Conservation (phyloP, 225 moss, liverwort and hornwort genomes). For the Physcomitrellopsis africana region DNA sequence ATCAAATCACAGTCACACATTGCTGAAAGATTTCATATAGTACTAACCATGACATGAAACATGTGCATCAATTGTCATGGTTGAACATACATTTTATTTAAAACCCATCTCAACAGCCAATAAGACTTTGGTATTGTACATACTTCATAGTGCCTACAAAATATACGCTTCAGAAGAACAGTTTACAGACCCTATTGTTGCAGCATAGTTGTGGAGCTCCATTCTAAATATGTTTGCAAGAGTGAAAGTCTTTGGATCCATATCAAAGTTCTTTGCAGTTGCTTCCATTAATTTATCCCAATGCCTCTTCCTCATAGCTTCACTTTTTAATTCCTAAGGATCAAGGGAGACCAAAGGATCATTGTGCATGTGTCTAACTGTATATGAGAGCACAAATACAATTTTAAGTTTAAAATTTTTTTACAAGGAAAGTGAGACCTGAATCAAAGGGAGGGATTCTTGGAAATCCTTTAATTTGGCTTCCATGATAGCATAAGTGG, state of each 20-base stretch:
- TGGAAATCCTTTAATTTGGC: constrained; percentile 81
- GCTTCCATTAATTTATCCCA: constrained; percentile 89
- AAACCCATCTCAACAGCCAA: neutral
- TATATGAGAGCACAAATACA: neutral
- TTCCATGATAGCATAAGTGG: constrained; percentile 75
- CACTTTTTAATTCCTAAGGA: constrained; percentile 77
- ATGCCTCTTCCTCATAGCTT: constrained; percentile 77
- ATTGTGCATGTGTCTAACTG: neutral
- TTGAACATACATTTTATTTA: neutral
- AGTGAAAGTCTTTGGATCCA: constrained; percentile 91
- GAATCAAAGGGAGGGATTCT: constrained; percentile 85
- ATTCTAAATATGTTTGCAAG: constrained; percentile 84
- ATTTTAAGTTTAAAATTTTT: neutral
- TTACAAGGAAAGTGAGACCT: constrained; percentile 37
- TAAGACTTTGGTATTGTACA: too few species aligned
- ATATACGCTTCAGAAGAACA: neutral
- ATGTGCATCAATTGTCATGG: too few species aligned
- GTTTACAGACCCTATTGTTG: constrained; percentile 63
- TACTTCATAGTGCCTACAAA: too few species aligned
- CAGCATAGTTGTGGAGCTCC: constrained; percentile 82
- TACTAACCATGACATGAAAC: too few species aligned
- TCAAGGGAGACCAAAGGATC: neutral
- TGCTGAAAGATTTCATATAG: too few species aligned
- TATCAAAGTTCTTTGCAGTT: constrained; percentile 84
- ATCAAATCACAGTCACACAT: too few species aligned